Evolutionary conservation across 1,284 basidiomycete genomes (phyloP).

Genomic region (Pisolithus thermaeus): DNA sequence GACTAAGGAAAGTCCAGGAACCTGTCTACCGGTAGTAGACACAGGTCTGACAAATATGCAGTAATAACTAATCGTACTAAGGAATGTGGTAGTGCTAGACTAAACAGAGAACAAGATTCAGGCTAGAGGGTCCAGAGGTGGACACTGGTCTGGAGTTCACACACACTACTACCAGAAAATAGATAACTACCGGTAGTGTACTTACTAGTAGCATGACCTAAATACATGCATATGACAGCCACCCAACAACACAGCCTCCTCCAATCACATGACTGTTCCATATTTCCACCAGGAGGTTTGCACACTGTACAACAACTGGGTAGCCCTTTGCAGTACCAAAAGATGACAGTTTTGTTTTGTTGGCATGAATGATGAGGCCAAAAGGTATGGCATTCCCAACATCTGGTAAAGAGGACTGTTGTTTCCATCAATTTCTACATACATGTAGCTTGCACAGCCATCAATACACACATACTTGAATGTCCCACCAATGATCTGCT

Average conservation of each 20-base stretch:
- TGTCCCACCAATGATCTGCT: slow-evolving; percentile 20
- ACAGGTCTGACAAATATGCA: no score
- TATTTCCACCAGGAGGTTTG: slow-evolving; percentile 33
- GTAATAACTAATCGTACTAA: no score
- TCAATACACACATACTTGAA: slow-evolving; percentile 22
- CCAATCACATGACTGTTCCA: slow-evolving; percentile 32
- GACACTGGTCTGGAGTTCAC: no score
- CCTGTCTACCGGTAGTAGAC: no score
- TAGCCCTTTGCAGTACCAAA: slow-evolving; percentile 39
- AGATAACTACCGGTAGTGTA: no score
- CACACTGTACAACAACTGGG: slow-evolving; percentile 34
- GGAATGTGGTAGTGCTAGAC: no score
- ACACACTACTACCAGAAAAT: no score
- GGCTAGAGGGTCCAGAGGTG: no score
- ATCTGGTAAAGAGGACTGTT: slow-evolving; percentile 1
- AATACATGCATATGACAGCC: slow-evolving; percentile 28
- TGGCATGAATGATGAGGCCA: slow-evolving; percentile 33
- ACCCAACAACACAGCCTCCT: slow-evolving; percentile 36
- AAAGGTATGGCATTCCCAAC: slow-evolving; percentile 11
- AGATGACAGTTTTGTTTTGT: slow-evolving; percentile 38
- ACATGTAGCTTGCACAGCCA: background rate
- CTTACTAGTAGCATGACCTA: no score
- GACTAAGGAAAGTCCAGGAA: no score
- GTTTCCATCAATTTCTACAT: background rate
- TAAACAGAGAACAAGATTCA: no score